Evolutionary conservation across 2,329 filamentous ascomycete species (phyloP).

Genomic region (Pseudogymnoascus pannorum): DNA sequence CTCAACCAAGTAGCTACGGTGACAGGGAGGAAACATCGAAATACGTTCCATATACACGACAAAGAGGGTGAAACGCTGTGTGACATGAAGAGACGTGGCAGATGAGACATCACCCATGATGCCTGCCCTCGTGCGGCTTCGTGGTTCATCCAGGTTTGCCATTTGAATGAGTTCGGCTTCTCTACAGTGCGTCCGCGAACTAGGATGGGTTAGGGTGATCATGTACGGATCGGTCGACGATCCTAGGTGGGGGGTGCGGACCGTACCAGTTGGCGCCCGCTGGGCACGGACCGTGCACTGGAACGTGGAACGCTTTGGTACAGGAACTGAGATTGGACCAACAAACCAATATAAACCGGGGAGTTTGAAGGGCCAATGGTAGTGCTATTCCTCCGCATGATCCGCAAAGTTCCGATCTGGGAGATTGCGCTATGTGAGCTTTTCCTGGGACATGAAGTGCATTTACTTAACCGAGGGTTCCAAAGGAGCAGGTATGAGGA

Average conservation of each 20-base stretch:
- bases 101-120: too few relatives aligned
- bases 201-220: background rate
- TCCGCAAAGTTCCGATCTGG: background rate
- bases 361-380: background rate
- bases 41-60: background rate
- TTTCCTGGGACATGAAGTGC: background rate
- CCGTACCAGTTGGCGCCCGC: background rate
- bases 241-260: background rate
- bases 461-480: background rate
- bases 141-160: background rate
- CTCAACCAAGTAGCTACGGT: background rate
- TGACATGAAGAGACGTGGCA: background rate
- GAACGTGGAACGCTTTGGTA: background rate
- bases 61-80: background rate
- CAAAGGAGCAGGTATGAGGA: too few relatives aligned
- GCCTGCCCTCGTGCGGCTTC: background rate
- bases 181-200: too few relatives aligned
- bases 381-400: background rate
- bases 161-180: background rate
- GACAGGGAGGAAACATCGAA: background rate
- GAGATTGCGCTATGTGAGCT: background rate
- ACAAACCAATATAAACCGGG: background rate
- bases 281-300: background rate
- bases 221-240: background rate
- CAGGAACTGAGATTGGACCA: background rate